A percentile compares a stretch with the other conserved stretches of the same genome.
Evolutionary conservation across 768 basidiomycete species (phyloP).

Genomic region (Austroboletus festivus): DNA sequence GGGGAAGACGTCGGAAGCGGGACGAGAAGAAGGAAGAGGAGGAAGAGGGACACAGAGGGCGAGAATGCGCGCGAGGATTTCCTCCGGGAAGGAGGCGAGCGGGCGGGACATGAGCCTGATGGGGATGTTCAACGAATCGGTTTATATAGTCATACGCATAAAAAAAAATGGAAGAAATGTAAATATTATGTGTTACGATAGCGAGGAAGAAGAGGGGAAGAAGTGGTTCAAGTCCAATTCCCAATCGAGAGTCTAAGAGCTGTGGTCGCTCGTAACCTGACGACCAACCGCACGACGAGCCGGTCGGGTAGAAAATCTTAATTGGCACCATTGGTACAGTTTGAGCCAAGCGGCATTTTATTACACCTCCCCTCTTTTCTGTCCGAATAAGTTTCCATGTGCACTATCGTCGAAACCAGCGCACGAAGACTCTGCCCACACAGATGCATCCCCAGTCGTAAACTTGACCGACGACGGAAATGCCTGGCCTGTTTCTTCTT

Average conservation of each 20-base stretch:
- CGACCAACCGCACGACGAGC: not conserved
- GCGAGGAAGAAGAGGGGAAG: not conserved
- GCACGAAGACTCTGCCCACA: not conserved
- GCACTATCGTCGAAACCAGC: not conserved
- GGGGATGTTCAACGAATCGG: not conserved
- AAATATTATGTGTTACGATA: not conserved
- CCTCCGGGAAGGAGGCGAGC: slow-evolving; percentile 37
- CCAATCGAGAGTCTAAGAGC: slow-evolving; percentile 10
- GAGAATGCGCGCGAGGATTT: slow-evolving; percentile 48
- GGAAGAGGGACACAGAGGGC: slow-evolving; percentile 22
- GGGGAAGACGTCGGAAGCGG: slow-evolving; percentile 23
- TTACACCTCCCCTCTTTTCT: slow-evolving; percentile 2
- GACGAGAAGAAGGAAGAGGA: slow-evolving; percentile 18
- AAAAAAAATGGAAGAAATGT: not conserved
- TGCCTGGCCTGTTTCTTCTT: slow-evolving; percentile 6
- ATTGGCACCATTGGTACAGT: not conserved
- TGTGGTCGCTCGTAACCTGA: slow-evolving; percentile 1
- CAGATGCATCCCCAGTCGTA: not conserved
- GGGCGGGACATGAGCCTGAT: slow-evolving; percentile 11
- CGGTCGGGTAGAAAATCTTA: not conserved
- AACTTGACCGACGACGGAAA: slow-evolving; percentile 14
- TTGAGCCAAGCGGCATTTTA: not conserved
- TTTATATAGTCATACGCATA: slow-evolving; percentile 11
- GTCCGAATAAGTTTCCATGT: not conserved
- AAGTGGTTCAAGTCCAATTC: slow-evolving; percentile 1